A percentile compares a stretch with the other conserved stretches of the same genome.
Conservation (phyloP, 768 basidiomycete species). For the Amanita polypyramis region DNA sequence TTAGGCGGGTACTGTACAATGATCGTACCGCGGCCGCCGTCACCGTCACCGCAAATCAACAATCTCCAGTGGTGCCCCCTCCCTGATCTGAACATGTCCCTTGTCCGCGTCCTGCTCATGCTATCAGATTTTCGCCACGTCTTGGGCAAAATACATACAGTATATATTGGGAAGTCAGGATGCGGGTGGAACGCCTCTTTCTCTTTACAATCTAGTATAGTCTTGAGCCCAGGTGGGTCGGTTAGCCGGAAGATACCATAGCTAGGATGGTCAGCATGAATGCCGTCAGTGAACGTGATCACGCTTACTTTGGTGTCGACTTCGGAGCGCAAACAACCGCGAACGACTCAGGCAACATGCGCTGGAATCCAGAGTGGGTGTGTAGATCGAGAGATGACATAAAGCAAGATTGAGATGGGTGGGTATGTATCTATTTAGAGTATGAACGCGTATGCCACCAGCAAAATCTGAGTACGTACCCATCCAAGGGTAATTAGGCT, state of each 20-base stretch:
- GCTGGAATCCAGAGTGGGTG: conserved; percentile 82
- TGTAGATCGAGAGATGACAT: conserved; percentile 94
- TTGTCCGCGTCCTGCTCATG: conserved; percentile 65
- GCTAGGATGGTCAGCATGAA: conserved; percentile 23
- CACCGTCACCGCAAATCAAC: conserved; percentile 57
- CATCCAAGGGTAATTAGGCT: conserved; percentile 83
- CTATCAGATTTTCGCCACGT: background rate
- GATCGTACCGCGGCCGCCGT: background rate
- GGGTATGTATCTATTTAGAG: conserved; percentile 69
- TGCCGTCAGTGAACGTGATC: background rate
- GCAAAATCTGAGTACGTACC: conserved; percentile 37
- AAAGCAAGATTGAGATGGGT: conserved; percentile 88
- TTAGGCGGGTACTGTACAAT: conserved; percentile 1
- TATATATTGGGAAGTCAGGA: conserved; percentile 76
- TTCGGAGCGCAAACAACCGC: conserved; percentile 87
- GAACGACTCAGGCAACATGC: conserved; percentile 86
- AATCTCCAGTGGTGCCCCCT: conserved; percentile 57
- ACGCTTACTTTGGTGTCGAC: conserved; percentile 57
- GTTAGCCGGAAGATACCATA: conserved; percentile 88
- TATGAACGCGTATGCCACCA: background rate
- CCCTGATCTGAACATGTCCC: conserved; percentile 74
- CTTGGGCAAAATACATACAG: conserved; percentile 36
- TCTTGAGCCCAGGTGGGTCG: conserved; percentile 73
- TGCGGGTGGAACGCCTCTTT: conserved; percentile 85
- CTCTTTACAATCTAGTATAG: conserved; percentile 54